Conservation (phyloP, 2,329 filamentous ascomycete genomes). For the Rhinocladiella similis region DNA sequence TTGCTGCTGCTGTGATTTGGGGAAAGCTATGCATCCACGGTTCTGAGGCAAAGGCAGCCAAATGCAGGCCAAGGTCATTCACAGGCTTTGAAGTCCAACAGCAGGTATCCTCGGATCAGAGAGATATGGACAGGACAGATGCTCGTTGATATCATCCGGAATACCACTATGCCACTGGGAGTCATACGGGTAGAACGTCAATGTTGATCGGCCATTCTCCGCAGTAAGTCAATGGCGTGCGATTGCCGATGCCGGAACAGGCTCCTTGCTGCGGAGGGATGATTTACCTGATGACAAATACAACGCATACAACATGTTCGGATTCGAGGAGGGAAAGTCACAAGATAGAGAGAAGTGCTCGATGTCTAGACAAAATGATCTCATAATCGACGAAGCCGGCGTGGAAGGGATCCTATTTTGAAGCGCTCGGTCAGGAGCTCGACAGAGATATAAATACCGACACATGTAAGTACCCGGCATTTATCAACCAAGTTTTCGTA, state of each 20-base stretch:
- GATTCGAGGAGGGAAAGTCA: neutral
- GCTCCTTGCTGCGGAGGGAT: neutral
- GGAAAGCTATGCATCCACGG: neutral
- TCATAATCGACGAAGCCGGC: no score
- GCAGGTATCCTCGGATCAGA: neutral
- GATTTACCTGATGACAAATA: neutral
- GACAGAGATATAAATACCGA: no score
- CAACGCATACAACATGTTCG: neutral
- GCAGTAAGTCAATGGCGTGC: conserved; percentile 11
- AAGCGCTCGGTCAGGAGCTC: neutral
- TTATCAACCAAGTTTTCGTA: no score
- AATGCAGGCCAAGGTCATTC: no score
- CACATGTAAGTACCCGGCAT: no score
- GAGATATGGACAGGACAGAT: no score
- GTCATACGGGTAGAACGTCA: no score
- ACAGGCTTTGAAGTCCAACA: neutral
- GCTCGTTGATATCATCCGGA: no score
- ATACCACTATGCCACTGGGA: no score
- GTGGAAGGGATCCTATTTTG: no score
- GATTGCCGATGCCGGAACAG: conserved; percentile 4
- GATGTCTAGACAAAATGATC: no score
- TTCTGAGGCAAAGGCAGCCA: neutral
- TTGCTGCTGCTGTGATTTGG: neutral
- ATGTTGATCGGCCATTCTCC: conserved; percentile 14
- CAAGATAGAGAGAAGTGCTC: no score